Conservation (phyloP, 2,329 filamentous ascomycete genomes). For the Hortaea werneckii region DNA sequence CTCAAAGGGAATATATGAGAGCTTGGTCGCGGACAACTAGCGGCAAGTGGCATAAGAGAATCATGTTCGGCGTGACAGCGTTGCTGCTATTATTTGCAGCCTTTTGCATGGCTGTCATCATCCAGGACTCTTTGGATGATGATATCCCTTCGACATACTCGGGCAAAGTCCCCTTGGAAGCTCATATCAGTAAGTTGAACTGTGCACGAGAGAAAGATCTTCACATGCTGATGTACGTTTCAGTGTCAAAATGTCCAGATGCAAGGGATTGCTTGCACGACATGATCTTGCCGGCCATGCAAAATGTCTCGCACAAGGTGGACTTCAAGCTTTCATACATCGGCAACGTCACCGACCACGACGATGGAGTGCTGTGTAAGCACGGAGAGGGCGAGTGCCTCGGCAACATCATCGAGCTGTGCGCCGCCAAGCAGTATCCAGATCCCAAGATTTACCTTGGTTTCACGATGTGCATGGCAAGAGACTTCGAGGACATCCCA, state of each 20-base stretch:
- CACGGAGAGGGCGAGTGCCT: conserved; percentile 87
- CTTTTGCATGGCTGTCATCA: conserved; percentile 17
- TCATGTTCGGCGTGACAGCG: conserved; percentile 21
- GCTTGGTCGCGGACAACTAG: conserved; percentile 23
- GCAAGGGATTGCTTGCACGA: conserved; percentile 71
- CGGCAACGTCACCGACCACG: conserved; percentile 59
- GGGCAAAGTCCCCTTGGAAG: conserved; percentile 64
- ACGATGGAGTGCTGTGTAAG: conserved; percentile 77
- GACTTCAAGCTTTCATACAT: conserved; percentile 89
- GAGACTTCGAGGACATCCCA: conserved; percentile 68
- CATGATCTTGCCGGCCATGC: conserved; percentile 79
- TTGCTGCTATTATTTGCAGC: conserved; percentile 18
- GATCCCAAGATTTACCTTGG: conserved; percentile 81
- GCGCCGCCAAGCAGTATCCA: conserved; percentile 71
- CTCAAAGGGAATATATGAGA: conserved; percentile 23
- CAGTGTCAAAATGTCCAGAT: conserved; percentile 79
- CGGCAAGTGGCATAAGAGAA: conserved; percentile 22
- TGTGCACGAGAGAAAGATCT: conserved; percentile 43
- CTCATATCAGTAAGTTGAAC: conserved; percentile 57
- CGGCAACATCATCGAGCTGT: conserved; percentile 90
- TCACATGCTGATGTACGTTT: conserved; percentile 27
- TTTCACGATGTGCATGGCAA: conserved; percentile 82
- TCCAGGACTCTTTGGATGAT: conserved; percentile 15
- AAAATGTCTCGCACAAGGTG: conserved; percentile 68
- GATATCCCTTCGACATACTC: conserved; percentile 11